Evolutionary conservation across 352 stramenopile species (phyloP).

Genomic region (Globisporangium parvum): DNA sequence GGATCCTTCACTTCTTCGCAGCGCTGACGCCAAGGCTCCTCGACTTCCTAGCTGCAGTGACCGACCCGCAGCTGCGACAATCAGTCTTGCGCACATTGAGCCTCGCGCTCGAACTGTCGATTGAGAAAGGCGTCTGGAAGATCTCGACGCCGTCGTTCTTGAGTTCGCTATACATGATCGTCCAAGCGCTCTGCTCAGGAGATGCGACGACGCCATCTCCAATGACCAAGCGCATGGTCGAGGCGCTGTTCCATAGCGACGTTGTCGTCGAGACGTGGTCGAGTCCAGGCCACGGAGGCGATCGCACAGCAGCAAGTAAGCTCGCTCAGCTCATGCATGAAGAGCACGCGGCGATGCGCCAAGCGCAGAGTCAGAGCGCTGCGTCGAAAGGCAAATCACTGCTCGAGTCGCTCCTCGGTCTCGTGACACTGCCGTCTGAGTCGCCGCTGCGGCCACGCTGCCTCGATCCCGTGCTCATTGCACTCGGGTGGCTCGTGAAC

Average conservation of each 20-base stretch:
- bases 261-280: background rate
- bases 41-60: background rate
- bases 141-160: conserved; percentile 9
- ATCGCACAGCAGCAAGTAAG: background rate
- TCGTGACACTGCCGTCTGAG: conserved; percentile 5
- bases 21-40: conserved; percentile 7
- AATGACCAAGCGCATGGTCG: conserved; percentile 10
- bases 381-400: background rate
- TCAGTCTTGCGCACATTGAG: conserved; percentile 5
- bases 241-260: conserved; percentile 7
- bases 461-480: conserved; percentile 4
- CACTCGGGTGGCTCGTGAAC: conserved; percentile 11
- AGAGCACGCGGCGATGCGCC: conserved; percentile 1
- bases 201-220: background rate
- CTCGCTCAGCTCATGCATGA: conserved; percentile 6
- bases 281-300: background rate
- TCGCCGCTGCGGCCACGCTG: conserved; percentile 6
- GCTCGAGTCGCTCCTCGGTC: conserved; percentile 4
- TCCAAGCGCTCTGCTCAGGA: conserved; percentile 5
- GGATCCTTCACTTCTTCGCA: conserved; percentile 8
- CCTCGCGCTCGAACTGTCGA: conserved; percentile 8
- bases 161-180: conserved; percentile 7
- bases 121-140: conserved; percentile 14
- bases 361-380: background rate
- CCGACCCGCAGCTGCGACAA: background rate